Evolutionary conservation across 1,284 basidiomycete genomes (phyloP).

Genomic region (Leccinum pallidistipes): DNA sequence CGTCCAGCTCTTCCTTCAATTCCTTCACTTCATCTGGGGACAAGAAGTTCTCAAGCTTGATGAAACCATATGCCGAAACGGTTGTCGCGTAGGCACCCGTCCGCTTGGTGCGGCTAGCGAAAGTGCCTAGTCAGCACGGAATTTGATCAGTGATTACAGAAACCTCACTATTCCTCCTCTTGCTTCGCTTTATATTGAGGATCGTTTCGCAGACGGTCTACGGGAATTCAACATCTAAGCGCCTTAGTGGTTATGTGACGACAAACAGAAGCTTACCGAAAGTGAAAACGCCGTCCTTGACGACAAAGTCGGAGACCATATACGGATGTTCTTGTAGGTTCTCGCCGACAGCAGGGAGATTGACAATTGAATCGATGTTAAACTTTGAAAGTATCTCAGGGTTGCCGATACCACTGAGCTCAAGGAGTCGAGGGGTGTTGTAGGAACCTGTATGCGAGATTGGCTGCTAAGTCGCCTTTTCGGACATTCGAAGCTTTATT

Average conservation of each 20-base stretch:
- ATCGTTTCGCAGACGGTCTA: conserved; percentile 21
- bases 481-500: background rate
- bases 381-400: conserved; percentile 18
- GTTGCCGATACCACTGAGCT: conserved; percentile 20
- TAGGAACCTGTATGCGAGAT: conserved; percentile 10
- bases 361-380: conserved; percentile 11
- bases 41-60: conserved; percentile 21
- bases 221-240: background rate
- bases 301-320: conserved; percentile 17
- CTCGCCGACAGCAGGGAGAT: conserved; percentile 21
- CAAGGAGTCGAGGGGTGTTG: conserved; percentile 23
- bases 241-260: background rate
- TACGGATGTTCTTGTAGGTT: conserved; percentile 21
- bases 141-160: background rate
- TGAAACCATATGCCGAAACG: conserved; percentile 18
- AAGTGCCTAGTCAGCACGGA: background rate
- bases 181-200: conserved; percentile 11
- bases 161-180: conserved; percentile 19
- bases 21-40: conserved; percentile 13
- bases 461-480: background rate
- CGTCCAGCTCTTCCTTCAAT: conserved; percentile 15
- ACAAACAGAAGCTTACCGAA: conserved; percentile 11
- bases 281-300: conserved; percentile 21
- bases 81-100: conserved; percentile 22
- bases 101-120: conserved; percentile 12